Base-by-base conservation (phyloP, 768 basidiomycete genomes). In the Zangia roseola region DNA sequence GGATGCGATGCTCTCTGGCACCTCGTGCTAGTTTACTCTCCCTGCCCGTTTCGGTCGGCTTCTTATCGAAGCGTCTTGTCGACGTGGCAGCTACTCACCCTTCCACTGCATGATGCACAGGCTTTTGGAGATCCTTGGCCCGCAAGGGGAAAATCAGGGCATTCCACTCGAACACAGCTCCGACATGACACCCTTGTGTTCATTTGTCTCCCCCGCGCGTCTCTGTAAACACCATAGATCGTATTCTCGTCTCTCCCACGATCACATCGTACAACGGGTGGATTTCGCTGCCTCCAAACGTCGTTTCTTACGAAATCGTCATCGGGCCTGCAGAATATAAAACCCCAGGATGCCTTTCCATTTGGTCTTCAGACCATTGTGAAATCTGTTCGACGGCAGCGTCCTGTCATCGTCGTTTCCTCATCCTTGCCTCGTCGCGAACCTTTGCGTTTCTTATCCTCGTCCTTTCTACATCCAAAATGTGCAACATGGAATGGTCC, bases 401-500 rank as follows among this genome's bases (percentile, higher is more conserved):
- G 45, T 7, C 6, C 24, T 24, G 16, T 33, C 41, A 6, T 2
- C 40, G 3, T 44, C n/a, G n/a, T 4, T 40, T 26, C 35, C 19
- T 24, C 28, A 13, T 10, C 20, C 12, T 21, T 25, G n/a, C 41
- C 36, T 26, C 30, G 16, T 48, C 28, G 16, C 31, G 17, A 17
- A 28, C 58, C 5, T 30, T 35, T 13, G 24, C 21, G 13, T 37
- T 16, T 28, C 35, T 24, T 26, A 23, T 35, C 47, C 7, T 39
- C 48, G 4, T 40, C 54, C 33, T 43, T 12, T 40, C 26, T 43
- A 49, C 44, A 4, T 38, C 42, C 39, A 61, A 21, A 36, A 84
- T 84, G 82, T 84, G 82, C 52, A 70, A 69, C 62, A 74, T 77
- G 59, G 82, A 83, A 75, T 76, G 79, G 82, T 82, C 56, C 55